Evolutionary conservation across 768 basidiomycete genomes (phyloP), one percentile per base, ranked within the genome.

Genomic region (Cystobasidium onofrii): DNA sequence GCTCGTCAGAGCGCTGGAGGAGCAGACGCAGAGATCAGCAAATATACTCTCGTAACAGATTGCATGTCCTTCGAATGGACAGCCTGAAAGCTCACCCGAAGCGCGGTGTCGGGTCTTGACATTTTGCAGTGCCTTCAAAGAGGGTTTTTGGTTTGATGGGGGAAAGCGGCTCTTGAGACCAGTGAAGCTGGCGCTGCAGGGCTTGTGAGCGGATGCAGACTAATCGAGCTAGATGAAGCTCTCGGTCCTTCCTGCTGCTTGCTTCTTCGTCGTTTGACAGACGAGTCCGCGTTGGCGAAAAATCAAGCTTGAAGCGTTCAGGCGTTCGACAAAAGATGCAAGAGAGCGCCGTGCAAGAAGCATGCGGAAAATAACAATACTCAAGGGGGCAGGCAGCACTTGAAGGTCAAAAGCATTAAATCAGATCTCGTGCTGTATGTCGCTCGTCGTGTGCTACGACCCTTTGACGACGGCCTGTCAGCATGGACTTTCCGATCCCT

Each of bases 1-100:
- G 90, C 73, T 92, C 92, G 79, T 93, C 90, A n/a, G 91, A 75
- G 64, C 78, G 78, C 77, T 78, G 76, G 46, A 13, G 18, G 44
- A 3, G 23, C 13, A 39, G 12, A 18, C 7, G 23, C 31, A 36
- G 2, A 39, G 31, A n/a, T 44, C 33, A 64, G 43, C 39, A 13
- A 39, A 4, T 36, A 7, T 12, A 39, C 15, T 25, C 34, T n/a
- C 34, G 12, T 44, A 1, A 4, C 3, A 64, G 17, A 60, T 36
- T 12, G 15, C 18, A 31, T 50, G 46, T 20, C 46, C 15, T n/a
- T 17, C 20, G 46, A 7, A 50, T 39, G 6, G 39, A 34, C 63
- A 34, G 7, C 41, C 20, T 39, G 41, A 13, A n/a, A 29, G 9
- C 69, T 57, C 69, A 71, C 69, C 69, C 69, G 60, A 31, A 71